These are phyloP conservation scores for Eucalyptus cloeziana DNA, from an alignment of 345 rosid genomes.

Conservation along the genomic window DNA sequence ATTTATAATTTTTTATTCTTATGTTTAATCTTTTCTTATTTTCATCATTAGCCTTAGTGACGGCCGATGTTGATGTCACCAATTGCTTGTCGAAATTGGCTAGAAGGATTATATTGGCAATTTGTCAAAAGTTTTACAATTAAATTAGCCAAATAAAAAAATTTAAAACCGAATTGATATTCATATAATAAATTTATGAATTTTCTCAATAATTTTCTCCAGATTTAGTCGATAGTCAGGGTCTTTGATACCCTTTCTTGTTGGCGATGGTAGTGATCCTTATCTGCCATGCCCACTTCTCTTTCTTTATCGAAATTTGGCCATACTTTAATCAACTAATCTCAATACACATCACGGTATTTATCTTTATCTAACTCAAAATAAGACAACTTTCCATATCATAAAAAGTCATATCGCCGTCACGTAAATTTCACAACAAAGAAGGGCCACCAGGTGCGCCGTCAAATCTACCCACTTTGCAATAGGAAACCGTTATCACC, in stretches of 20 bases:
- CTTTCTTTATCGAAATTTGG: not conserved
- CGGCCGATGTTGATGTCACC: not conserved
- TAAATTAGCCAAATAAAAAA: not conserved
- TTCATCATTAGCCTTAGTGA: accelerated
- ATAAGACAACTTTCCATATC: accelerated
- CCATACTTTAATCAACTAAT: not conserved
- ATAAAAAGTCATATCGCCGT: not conserved
- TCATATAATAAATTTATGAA: accelerated
- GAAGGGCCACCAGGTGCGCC: accelerated
- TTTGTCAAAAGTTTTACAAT: accelerated
- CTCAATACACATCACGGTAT: accelerated
- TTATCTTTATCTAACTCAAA: not conserved
- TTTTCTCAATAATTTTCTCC: not conserved
- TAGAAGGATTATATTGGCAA: not conserved
- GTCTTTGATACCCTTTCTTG: not conserved
- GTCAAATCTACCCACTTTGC: accelerated
- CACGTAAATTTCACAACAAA: not conserved
- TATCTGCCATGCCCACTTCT: accelerated
- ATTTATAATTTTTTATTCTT: too few relatives aligned
- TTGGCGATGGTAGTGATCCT: not conserved
- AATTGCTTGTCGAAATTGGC: accelerated
- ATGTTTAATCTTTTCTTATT: too few relatives aligned
- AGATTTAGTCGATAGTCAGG: accelerated
- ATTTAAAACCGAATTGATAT: accelerated
- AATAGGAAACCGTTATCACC: accelerated